Base-by-base conservation (phyloP, 306 rosid genomes). In the Medicago lupulina region DNA sequence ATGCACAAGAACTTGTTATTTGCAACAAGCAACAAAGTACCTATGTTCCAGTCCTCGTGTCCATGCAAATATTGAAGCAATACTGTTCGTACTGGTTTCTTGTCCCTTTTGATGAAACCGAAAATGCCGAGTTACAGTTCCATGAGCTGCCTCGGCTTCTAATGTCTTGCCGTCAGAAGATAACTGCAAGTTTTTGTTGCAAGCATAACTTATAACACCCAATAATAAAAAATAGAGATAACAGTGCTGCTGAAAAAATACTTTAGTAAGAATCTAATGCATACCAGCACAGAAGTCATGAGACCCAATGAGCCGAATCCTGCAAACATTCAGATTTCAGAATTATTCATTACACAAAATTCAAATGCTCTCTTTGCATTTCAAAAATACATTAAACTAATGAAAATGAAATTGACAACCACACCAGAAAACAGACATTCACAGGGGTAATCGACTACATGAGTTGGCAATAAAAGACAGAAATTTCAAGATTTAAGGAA, bases 61-160 rank as follows among this genome's bases (percentile, higher is more conserved):
- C 99, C 99, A 96, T 7, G 99, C 99, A 88, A 90, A 96, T 81
- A 96, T 90, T 34, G 98, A 96, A 70, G 99, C 99, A 84, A 96
- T 96, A 76, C 98, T 96, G 82, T 96, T 96, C 55, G 99, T 96
- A 72, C 98, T 96, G 69, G 99, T 96, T 87, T 96, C 98, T 81
- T 87, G 97, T 78, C 98, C 98, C 82, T 85, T 92, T 70, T 96
- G 92, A 81, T 96, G 90, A 70, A 96, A 66, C 75, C 98, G 91
- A 79, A 86, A 96, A 87, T 96, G 99, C 39, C 98, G 86, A 38
- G 97, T 92, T 46, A 96, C 99, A 77, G 99, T 96, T 85, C 99
- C 99, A 86, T 96, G 99, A 79, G 99, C 98, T 44, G 99, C 99
- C 88, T 96, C 98, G 18, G 98, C 93, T 86, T 96, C 98, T 78